Conservation (phyloP, 345 rosid genomes). For the Moricandia arvensis region DNA sequence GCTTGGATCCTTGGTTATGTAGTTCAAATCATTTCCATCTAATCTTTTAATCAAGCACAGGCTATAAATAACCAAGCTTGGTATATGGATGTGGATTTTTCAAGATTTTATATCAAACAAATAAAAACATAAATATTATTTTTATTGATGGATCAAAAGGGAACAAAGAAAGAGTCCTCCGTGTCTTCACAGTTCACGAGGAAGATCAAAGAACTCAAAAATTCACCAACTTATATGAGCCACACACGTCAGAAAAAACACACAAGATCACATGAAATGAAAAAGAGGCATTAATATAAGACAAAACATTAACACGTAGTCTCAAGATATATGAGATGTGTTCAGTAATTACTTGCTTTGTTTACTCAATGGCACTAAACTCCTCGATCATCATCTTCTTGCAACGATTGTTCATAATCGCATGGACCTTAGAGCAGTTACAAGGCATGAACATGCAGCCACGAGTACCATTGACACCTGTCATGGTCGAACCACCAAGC, state of each 20-base stretch:
- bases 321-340: background rate
- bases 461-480: slow-evolving; percentile 20
- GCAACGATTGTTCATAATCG: slow-evolving; percentile 42
- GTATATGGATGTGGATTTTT: background rate
- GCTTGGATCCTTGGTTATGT: no score
- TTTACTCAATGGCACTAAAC: slow-evolving; percentile 36
- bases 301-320: slow-evolving; percentile 4
- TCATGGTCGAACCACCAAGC: slow-evolving; percentile 25
- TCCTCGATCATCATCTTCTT: slow-evolving; percentile 61
- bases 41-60: no score
- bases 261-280: slow-evolving; percentile 6
- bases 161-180: slow-evolving; percentile 7
- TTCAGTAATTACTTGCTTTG: background rate
- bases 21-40: no score
- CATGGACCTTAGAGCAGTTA: slow-evolving; percentile 69
- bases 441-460: slow-evolving; percentile 42
- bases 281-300: slow-evolving; percentile 10
- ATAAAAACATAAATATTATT: background rate
- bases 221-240: background rate
- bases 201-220: slow-evolving; percentile 10
- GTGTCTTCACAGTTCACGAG: background rate
- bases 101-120: background rate
- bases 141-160: slow-evolving; percentile 11
- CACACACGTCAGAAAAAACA: slow-evolving; percentile 13
- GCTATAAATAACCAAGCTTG: no score